Percentiles rank a stretch among this genome's conserved stretches.
These are phyloP conservation scores for Penicillium pancosmium DNA, from an alignment of 495 filamentous ascomycete genomes.

Conservation along the genomic window DNA sequence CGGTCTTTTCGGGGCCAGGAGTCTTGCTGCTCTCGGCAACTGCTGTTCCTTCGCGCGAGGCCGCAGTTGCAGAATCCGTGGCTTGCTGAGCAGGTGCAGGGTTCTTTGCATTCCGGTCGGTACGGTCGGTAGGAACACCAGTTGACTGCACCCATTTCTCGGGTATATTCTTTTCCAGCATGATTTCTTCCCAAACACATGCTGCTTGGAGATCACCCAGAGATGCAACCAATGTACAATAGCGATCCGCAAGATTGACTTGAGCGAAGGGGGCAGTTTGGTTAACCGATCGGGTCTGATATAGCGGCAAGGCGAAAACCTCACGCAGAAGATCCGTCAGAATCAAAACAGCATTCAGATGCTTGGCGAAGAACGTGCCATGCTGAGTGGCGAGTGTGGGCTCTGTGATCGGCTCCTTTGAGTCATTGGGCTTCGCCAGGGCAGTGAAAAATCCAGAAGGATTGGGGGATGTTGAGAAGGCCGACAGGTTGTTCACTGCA, in stretches of 20 bases:
- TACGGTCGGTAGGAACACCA: conserved; percentile 48
- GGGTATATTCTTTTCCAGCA: conserved; percentile 68
- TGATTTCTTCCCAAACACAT: conserved; percentile 81
- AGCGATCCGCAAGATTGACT: conserved; percentile 81
- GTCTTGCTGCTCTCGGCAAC: conserved; percentile 26
- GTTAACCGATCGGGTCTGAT: conserved; percentile 60
- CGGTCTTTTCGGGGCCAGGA: conserved; percentile 36
- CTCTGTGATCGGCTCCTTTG: conserved; percentile 24
- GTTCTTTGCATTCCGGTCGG: conserved; percentile 35
- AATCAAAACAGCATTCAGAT: conserved; percentile 72
- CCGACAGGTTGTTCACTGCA: conserved; percentile 66
- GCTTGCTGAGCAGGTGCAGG: conserved; percentile 26
- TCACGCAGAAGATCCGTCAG: conserved; percentile 72
- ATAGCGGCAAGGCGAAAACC: conserved; percentile 66
- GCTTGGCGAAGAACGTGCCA: conserved; percentile 76
- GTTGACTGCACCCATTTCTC: conserved; percentile 68
- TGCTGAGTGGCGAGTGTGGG: conserved; percentile 39
- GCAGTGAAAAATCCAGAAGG: conserved; percentile 67
- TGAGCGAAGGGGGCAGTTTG: conserved; percentile 60
- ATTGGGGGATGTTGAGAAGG: conserved; percentile 58
- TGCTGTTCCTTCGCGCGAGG: conserved; percentile 23
- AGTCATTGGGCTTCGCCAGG: conserved; percentile 46
- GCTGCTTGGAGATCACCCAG: conserved; percentile 76
- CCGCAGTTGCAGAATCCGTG: conserved; percentile 15
- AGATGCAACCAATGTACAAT: conserved; percentile 64